These are phyloP conservation scores for Hericium coralloides DNA, from an alignment of 768 basidiomycete species.

Conservation along the genomic window DNA sequence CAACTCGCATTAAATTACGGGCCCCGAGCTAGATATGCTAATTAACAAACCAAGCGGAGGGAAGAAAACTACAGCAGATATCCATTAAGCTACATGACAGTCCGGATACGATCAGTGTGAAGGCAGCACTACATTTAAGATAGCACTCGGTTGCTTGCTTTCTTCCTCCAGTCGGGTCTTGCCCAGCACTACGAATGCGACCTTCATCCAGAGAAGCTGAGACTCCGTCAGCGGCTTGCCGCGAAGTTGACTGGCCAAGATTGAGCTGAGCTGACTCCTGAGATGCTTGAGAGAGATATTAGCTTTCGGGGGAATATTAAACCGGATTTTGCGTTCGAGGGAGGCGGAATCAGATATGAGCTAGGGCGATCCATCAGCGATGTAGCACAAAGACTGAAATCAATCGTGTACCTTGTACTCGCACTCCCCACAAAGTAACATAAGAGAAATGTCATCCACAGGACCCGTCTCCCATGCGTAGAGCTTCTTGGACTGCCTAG, in stretches of 20 bases:
- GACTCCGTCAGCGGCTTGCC: conserved; percentile 47
- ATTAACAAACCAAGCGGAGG: neutral
- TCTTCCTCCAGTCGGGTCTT: conserved; percentile 27
- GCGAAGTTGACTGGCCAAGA: conserved; percentile 61
- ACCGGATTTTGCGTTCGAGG: conserved; percentile 82
- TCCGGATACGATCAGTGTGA: neutral
- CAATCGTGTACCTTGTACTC: conserved; percentile 64
- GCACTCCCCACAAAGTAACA: conserved; percentile 82
- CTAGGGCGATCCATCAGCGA: conserved; percentile 29
- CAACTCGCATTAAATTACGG: too few species aligned
- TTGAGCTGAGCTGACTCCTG: conserved; percentile 48
- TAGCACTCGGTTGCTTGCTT: neutral
- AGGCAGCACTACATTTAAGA: conserved; percentile 6
- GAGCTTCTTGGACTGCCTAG: conserved; percentile 87
- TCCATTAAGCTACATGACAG: neutral
- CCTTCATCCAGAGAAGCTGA: conserved; percentile 65
- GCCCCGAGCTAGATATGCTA: neutral
- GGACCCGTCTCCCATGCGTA: conserved; percentile 94
- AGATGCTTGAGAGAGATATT: conserved; percentile 76
- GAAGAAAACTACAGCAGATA: neutral
- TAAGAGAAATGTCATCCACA: conserved; percentile 71
- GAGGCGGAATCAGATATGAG: conserved; percentile 58
- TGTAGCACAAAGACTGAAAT: neutral
- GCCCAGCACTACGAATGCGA: conserved; percentile 55
- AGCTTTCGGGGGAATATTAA: conserved; percentile 58